Evolutionary conservation across 1,284 basidiomycete genomes (phyloP).

Genomic region (Spongiforma sp.): DNA sequence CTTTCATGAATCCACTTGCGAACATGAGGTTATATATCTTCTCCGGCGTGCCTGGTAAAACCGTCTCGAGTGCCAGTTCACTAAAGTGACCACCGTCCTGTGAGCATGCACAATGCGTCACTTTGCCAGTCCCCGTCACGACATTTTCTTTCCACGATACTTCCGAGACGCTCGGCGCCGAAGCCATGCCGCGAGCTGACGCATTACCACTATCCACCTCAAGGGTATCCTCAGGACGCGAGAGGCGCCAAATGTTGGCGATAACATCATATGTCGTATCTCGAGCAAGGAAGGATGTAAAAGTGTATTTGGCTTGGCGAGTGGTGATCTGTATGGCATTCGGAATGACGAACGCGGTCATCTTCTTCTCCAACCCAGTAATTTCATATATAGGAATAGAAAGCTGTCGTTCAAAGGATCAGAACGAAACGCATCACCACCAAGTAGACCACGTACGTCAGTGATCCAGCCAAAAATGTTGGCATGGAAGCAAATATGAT

Average conservation of each 20-base stretch:
- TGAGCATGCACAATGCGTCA: slow-evolving; percentile 80
- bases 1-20: slow-evolving; percentile 94
- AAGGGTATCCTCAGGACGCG: slow-evolving; percentile 75
- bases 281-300: slow-evolving; percentile 95
- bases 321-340: slow-evolving; percentile 96
- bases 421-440: slow-evolving; percentile 6
- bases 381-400: slow-evolving; percentile 94
- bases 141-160: slow-evolving; percentile 13
- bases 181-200: slow-evolving; percentile 29
- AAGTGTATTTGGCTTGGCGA: slow-evolving; percentile 84
- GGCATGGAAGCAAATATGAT: slow-evolving; percentile 98
- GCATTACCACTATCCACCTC: slow-evolving; percentile 21
- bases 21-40: slow-evolving; percentile 98
- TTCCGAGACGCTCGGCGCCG: slow-evolving; percentile 29
- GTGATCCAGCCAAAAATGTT: slow-evolving; percentile 99
- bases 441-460: slow-evolving; percentile 63
- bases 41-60: slow-evolving; percentile 90
- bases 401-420: slow-evolving; percentile 55
- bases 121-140: slow-evolving; percentile 41
- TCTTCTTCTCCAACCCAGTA: slow-evolving; percentile 91
- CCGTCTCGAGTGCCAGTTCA: slow-evolving; percentile 78
- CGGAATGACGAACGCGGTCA: slow-evolving; percentile 98
- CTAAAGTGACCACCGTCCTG: slow-evolving; percentile 74
- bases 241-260: slow-evolving; percentile 94
- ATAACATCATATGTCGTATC: slow-evolving; percentile 98